Evolutionary conservation across 352 stramenopile species (phyloP).

Genomic region (Pythium rishiriense): DNA sequence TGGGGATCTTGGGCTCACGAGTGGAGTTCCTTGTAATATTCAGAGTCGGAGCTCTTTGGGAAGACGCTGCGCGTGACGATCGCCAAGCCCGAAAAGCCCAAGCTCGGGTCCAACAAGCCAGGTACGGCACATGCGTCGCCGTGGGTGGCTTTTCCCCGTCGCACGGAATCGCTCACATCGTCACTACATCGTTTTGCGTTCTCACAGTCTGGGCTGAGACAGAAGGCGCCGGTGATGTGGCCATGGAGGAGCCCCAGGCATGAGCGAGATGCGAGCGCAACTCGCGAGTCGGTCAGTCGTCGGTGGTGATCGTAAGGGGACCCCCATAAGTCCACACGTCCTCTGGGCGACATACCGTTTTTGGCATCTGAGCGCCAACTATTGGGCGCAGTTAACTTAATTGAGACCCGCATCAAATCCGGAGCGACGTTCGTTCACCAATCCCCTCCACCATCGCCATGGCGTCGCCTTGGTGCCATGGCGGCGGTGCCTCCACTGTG

Average conservation of each 20-base stretch:
- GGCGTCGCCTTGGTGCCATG: not conserved
- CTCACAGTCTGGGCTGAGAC: constrained; percentile 67
- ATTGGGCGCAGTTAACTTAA: constrained; percentile 29
- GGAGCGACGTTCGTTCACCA: not conserved
- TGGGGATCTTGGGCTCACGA: not conserved
- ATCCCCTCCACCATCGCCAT: not conserved
- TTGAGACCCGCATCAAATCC: constrained; percentile 5
- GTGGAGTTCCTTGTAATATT: not conserved
- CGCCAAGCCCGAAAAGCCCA: constrained; percentile 81
- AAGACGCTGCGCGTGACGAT: constrained; percentile 91
- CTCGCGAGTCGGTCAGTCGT: not conserved
- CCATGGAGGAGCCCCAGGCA: constrained; percentile 16
- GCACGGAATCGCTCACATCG: not conserved
- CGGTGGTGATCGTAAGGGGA: too few species aligned
- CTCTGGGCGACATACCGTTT: too few species aligned
- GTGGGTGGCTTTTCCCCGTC: not conserved
- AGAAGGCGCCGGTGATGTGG: constrained; percentile 27
- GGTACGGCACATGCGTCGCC: constrained; percentile 31
- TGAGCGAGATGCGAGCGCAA: not conserved
- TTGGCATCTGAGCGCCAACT: too few species aligned
- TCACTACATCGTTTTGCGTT: not conserved
- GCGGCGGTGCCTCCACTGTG: not conserved
- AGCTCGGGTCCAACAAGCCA: constrained; percentile 78
- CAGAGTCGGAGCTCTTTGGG: constrained; percentile 92
- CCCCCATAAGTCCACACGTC: too few species aligned